Base-by-base conservation (phyloP, 129 eudicot genomes). In the Calendula officinalis region DNA sequence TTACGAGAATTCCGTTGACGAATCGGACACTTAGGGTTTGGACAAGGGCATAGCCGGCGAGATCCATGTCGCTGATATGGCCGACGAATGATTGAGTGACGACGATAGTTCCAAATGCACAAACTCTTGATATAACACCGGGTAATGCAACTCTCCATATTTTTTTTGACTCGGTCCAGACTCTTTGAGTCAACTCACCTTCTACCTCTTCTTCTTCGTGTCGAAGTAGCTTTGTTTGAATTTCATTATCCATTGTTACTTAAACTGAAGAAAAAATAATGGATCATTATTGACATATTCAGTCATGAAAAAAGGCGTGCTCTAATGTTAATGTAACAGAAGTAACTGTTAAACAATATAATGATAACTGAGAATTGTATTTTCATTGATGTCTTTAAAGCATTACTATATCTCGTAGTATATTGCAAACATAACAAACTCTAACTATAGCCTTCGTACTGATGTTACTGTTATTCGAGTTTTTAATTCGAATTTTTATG, bases 21-120 rank as follows among this genome's bases (percentile, higher is more conserved):
- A 88, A 82, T 2, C 96, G 96, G 5, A 84, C 86, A 13, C 77
- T 75, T 36, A 88, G 43, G 10, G 96, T 88, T 53, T 84, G 86
- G 3, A 88, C 96, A 44, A 88, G 96, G 0, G 96, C 96, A 38
- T 88, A 88, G 9, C 80, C 86, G 15, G 96, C 96, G 55, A 88
- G 96, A 77, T 88, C 96, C 4, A 82, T 50, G 9, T 79, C 67
- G 38, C 82, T 84, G 3, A 88, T 64, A 69, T 88, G 85, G 15
- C 96, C 96, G 13, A 88, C 66, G 71, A 84, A 84, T 11, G 96
- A 82, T 54, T 88, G 96, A 1, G 92, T 84, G 32, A 84, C 79
- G 9, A 84, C 84, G 13, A 84, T 63, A 11, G 84, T 72, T 41
- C 91, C 92, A 4, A 84, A 88, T 1, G 86, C 71, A 32, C 84